Evolutionary conservation across 2,329 filamentous ascomycete species (phyloP), one percentile per base, ranked within the genome.

Genomic region (Ceratocystiopsis brevicomis): DNA sequence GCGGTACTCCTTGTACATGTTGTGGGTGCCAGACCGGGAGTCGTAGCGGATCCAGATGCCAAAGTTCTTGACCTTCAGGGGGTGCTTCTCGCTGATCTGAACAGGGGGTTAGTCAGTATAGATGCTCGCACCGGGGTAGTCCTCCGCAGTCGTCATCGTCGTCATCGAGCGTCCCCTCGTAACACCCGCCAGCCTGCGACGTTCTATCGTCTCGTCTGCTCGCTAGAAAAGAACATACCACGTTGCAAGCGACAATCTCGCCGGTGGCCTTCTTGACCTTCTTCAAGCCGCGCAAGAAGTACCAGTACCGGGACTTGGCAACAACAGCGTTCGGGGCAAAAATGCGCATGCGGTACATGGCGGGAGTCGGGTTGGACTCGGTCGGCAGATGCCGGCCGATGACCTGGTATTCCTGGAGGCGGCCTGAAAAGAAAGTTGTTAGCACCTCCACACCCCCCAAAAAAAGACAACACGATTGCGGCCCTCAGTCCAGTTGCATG

Each of bases 1-100:
- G 65, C 90, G 84, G 82, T 95, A 96, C 81, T 98, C 90, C 81
- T 96, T 96, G 85, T 98, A 98, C 90, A 98, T 98, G 82, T 98
- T 98, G 86, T 98, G 90, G 60, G 90, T 98, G 60, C 90, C 90
- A 59, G 90, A 96, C 69, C 90, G 88, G 51, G 92, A 98, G 73
- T 98, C 88, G 75, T 98, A 98, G 65, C 92, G 87, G 72, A 98
- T 81, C 92, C 92, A 98, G 78, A 98, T 80, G 67, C 90, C 90
- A 66, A 98, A 96, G 83, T 95, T 98, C 86, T 98, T 98, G 78
- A 98, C 87, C 77, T 94, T 95, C 63, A 87, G 74, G 60, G 90
- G 90, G 68, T 85, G 86, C 81, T 96, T 96, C 86, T 98, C 90
- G 71, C 77, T 70, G 73, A 98, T 92, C 87, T 94, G 36, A 42